These are phyloP conservation scores for Boletus tomentosulus DNA, from an alignment of 768 basidiomycete species.

Conservation along the genomic window DNA sequence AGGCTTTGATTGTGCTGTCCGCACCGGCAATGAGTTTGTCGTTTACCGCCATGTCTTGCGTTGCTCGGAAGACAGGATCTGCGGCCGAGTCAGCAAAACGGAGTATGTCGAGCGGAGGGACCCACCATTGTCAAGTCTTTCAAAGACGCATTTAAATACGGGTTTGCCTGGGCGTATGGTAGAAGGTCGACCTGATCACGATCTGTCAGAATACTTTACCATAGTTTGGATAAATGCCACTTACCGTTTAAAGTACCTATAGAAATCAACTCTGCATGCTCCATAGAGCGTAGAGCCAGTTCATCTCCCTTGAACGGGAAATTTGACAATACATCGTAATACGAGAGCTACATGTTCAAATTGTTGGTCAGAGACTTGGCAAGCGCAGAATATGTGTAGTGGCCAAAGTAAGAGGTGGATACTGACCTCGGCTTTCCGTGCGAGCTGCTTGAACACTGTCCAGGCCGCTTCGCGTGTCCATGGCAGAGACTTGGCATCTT, in stretches of 20 bases:
- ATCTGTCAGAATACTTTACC: not conserved
- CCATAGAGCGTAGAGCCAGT: constrained; percentile 72
- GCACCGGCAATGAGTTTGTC: constrained; percentile 55
- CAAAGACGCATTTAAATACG: constrained; percentile 81
- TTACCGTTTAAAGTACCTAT: constrained; percentile 73
- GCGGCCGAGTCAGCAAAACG: not conserved
- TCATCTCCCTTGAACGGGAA: constrained; percentile 95
- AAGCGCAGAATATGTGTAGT: constrained; percentile 11
- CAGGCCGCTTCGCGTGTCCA: constrained; percentile 92
- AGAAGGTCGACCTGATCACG: constrained; percentile 68
- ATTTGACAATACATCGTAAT: constrained; percentile 75
- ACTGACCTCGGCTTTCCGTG: constrained; percentile 59
- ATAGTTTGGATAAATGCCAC: constrained; percentile 1
- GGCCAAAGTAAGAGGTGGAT: constrained; percentile 5
- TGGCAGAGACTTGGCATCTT: constrained; percentile 76
- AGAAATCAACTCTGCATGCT: constrained; percentile 82
- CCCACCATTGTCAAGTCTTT: constrained; percentile 73
- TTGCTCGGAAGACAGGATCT: constrained; percentile 79
- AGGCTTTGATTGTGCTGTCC: constrained; percentile 62
- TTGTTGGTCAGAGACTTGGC: constrained; percentile 5
- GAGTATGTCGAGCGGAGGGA: not conserved
- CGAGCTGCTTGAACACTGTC: constrained; percentile 71
- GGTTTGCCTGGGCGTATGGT: constrained; percentile 88
- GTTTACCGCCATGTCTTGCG: constrained; percentile 79
- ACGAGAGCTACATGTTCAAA: constrained; percentile 53